Percentiles rank a stretch among this genome's conserved stretches.
Conservation (phyloP, 352 stramenopile genomes). For the Phytophthora idaei region DNA sequence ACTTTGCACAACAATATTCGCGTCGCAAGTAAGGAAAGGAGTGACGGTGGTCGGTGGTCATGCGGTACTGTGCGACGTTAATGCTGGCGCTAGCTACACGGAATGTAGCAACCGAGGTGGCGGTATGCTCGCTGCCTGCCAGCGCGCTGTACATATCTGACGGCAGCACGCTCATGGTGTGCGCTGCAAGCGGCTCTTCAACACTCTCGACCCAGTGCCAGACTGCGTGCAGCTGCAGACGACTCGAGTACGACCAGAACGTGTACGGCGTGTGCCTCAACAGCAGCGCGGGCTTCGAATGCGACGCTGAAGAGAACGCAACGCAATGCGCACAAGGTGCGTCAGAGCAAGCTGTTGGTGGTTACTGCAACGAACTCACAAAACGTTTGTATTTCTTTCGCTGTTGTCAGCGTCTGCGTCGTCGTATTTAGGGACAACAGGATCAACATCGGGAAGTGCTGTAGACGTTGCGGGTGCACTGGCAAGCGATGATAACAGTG, state of each 20-base stretch:
- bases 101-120: conserved; percentile 9
- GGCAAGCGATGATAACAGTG: conserved; percentile 14
- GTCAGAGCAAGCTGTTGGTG: not conserved
- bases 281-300: conserved; percentile 14
- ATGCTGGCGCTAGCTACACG: conserved; percentile 11
- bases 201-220: conserved; percentile 15
- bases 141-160: conserved; percentile 30
- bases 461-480: not conserved
- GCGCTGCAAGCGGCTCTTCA: conserved; percentile 13
- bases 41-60: not conserved
- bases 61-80: conserved; percentile 11
- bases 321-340: conserved; percentile 22
- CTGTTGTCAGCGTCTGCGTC: conserved; percentile 3
- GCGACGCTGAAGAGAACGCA: conserved; percentile 14
- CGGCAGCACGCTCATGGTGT: conserved; percentile 10
- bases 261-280: conserved; percentile 25
- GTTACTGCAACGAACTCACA: conserved; percentile 6
- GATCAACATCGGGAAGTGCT: conserved; percentile 1
- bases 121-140: conserved; percentile 36
- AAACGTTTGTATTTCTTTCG: not conserved
- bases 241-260: conserved; percentile 14
- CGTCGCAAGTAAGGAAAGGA: conserved; percentile 7
- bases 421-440: conserved; percentile 9
- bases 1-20: not conserved
- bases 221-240: conserved; percentile 28